Evolutionary conservation across 1,284 basidiomycete species (phyloP).

Genomic region (Erythrobasidium hasegawianum): DNA sequence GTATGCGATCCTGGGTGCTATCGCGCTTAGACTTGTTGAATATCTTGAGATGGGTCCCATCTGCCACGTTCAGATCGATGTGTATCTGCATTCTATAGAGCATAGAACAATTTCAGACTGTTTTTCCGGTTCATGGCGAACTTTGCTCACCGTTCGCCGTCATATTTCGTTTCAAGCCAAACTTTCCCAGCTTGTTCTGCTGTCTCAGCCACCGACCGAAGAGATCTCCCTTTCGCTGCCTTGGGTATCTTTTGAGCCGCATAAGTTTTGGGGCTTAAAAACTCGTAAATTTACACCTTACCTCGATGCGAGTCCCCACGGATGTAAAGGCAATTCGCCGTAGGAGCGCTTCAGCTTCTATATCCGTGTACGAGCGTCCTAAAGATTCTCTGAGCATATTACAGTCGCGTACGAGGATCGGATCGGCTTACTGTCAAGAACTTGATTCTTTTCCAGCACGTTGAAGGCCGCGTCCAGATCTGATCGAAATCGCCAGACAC

Average conservation of each 20-base stretch:
- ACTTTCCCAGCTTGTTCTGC: constrained; percentile 51
- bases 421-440: constrained; percentile 31
- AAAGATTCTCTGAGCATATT: background rate
- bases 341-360: background rate
- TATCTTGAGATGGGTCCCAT: constrained; percentile 58
- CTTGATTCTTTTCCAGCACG: constrained; percentile 53
- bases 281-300: too few species aligned
- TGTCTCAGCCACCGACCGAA: constrained; percentile 33
- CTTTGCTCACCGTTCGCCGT: constrained; percentile 67
- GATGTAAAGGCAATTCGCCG: background rate
- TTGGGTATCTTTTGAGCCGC: constrained; percentile 65
- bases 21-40: constrained; percentile 80
- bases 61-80: constrained; percentile 55
- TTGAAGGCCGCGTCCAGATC: constrained; percentile 61
- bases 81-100: constrained; percentile 66
- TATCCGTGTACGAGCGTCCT: background rate
- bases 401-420: background rate
- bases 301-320: constrained; percentile 25
- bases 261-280: too few species aligned
- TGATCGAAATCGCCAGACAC: constrained; percentile 57
- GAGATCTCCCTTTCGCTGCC: constrained; percentile 63
- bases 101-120: background rate
- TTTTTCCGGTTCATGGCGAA: background rate
- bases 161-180: constrained; percentile 85
- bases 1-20: constrained; percentile 67